These are phyloP conservation scores for Globisporangium echinulatum DNA, from an alignment of 352 stramenopile genomes.

Conservation along the genomic window DNA sequence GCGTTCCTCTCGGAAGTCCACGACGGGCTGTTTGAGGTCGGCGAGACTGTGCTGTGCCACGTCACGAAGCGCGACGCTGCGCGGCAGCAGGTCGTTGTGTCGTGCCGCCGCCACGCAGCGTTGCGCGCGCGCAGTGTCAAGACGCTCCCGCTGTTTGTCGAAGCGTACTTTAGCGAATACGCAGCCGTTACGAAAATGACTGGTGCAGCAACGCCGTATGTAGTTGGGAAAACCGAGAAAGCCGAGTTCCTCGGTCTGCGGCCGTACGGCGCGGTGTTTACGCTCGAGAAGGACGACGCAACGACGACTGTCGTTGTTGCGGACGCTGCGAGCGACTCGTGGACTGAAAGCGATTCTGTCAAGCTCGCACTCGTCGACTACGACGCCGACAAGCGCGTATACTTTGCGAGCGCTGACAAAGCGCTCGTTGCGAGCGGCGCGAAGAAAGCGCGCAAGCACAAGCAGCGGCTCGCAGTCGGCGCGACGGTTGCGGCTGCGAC, in stretches of 20 bases:
- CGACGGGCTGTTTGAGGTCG: constrained; percentile 77
- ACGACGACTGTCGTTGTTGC: constrained; percentile 68
- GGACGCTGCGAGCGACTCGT: constrained; percentile 25
- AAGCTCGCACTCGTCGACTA: constrained; percentile 82
- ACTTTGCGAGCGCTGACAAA: constrained; percentile 42
- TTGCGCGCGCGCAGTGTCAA: constrained; percentile 16
- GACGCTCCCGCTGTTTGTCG: constrained; percentile 36
- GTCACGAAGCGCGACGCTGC: constrained; percentile 70
- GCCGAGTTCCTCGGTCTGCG: constrained; percentile 78
- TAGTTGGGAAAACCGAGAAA: constrained; percentile 71
- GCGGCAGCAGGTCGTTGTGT: constrained; percentile 79
- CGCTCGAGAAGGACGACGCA: constrained; percentile 57
- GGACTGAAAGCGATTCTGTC: constrained; percentile 53
- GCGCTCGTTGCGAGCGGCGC: constrained; percentile 48
- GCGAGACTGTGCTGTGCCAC: constrained; percentile 77
- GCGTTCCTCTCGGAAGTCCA: constrained; percentile 66
- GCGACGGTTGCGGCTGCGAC: constrained; percentile 36
- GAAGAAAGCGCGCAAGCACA: constrained; percentile 69
- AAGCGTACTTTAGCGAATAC: constrained; percentile 48
- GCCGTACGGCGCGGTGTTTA: constrained; percentile 83
- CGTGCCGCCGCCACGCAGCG: constrained; percentile 49
- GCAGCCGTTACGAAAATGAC: constrained; percentile 3
- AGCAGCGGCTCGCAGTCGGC: constrained; percentile 34
- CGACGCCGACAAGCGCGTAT: constrained; percentile 83
- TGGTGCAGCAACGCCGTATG: constrained; percentile 18